These are phyloP conservation scores for Trametes versicolor DNA, from an alignment of 1,284 basidiomycete genomes.

Conservation along the genomic window DNA sequence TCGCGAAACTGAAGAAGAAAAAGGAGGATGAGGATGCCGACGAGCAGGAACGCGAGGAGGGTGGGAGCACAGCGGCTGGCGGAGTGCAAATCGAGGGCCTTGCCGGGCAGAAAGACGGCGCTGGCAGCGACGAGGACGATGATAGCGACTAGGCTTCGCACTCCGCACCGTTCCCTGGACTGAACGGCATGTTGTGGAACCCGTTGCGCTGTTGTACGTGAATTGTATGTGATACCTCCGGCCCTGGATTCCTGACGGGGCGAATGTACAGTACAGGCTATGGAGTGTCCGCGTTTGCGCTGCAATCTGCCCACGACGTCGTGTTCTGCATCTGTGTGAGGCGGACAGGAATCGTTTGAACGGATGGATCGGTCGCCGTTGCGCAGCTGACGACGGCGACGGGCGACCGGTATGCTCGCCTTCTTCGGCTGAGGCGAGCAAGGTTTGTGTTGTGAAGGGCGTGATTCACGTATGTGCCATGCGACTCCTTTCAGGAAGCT, in stretches of 20 bases:
- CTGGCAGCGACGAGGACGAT: slow-evolving; percentile 47
- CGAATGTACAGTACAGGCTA: background rate
- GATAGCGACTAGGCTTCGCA: slow-evolving; percentile 25
- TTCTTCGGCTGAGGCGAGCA: background rate
- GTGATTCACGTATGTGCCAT: background rate
- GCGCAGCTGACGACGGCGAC: background rate
- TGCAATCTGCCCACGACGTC: background rate
- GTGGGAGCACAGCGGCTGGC: slow-evolving; percentile 45
- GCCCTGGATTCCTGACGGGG: slow-evolving; percentile 16
- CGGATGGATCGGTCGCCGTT: background rate
- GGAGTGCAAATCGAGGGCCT: slow-evolving; percentile 74
- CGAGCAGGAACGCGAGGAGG: slow-evolving; percentile 51
- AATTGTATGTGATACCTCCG: slow-evolving; percentile 24
- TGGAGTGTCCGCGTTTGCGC: background rate
- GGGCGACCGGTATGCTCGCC: background rate
- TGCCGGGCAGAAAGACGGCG: slow-evolving; percentile 45
- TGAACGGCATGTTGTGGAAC: background rate
- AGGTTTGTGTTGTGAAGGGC: background rate
- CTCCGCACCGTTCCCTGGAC: background rate
- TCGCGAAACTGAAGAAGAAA: slow-evolving; percentile 80
- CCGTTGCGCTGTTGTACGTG: slow-evolving; percentile 25
- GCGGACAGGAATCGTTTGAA: background rate
- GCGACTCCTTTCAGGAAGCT: slow-evolving; percentile 27
- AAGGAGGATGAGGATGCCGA: slow-evolving; percentile 58
- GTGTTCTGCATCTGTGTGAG: slow-evolving; percentile 9